A percentile compares a stretch with the other conserved stretches of the same genome.
phyloP scores from a whole-genome alignment of 148 eudicot genomes.

The Polygonum maritimum region DNA sequence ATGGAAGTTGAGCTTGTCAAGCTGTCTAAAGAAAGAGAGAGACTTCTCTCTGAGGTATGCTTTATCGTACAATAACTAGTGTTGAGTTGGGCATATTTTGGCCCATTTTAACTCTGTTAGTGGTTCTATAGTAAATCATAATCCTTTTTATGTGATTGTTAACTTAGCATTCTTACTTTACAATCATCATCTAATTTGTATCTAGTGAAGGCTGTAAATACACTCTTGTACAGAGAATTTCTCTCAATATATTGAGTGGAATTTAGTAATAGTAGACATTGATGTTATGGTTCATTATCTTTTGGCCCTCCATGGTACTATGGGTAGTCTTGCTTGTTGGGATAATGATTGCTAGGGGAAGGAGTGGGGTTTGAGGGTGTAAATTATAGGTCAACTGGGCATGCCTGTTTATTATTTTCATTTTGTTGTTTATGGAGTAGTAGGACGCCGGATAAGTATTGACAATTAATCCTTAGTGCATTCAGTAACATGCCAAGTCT shows the following conservation, averaged over 20 bases:
- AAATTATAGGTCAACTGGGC: background rate
- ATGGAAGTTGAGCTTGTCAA: conserved; percentile 51
- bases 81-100: background rate
- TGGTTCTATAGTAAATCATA: background rate
- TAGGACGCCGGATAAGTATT: background rate
- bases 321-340: background rate
- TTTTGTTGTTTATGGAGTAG: background rate
- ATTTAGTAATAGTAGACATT: background rate
- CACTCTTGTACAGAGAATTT: background rate
- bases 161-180: background rate
- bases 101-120: background rate
- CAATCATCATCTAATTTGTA: background rate
- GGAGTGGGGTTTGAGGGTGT: background rate
- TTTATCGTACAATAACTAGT: background rate
- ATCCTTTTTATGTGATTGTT: background rate
- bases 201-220: background rate
- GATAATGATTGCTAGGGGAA: background rate
- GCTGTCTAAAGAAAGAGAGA: conserved; percentile 69
- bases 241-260: background rate
- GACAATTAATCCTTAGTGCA: background rate
- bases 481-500: background rate
- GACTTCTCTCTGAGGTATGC: conserved; percentile 83
- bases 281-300: background rate
- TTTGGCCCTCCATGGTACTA: background rate
- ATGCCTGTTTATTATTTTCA: background rate